Percentiles rank a stretch among this genome's conserved stretches.
phyloP scores from a whole-genome alignment of 441 rosid species.

The Breynia disticha region DNA sequence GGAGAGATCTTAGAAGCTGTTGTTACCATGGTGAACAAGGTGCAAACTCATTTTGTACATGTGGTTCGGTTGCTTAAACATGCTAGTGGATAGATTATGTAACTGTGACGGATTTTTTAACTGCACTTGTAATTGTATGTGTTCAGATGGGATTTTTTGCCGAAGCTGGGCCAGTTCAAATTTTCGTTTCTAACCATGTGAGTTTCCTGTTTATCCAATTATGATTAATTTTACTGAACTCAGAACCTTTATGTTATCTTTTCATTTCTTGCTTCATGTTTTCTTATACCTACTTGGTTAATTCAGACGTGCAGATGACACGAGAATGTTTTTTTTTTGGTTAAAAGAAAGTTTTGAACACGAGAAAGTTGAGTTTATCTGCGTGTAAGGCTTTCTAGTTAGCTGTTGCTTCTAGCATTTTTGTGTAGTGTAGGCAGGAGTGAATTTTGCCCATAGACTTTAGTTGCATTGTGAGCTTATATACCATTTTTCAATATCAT shows the following conservation, averaged over 20 bases:
- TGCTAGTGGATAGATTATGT: background rate
- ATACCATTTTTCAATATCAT: too few species aligned
- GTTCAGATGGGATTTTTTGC: constrained; percentile 93
- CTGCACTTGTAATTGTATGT: background rate
- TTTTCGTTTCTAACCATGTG: constrained; percentile 89
- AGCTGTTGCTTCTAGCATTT: background rate
- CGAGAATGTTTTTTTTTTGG: too few species aligned
- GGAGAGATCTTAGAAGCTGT: constrained; percentile 88
- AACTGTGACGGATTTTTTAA: background rate
- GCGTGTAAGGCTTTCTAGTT: constrained; percentile 1
- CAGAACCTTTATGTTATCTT: too few species aligned
- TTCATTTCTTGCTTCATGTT: too few species aligned
- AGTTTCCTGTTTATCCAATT: constrained; percentile 17
- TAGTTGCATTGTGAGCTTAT: too few species aligned
- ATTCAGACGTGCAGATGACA: too few species aligned
- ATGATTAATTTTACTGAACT: background rate
- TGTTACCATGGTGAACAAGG: constrained; percentile 93
- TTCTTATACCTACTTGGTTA: too few species aligned
- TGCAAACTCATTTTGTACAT: constrained; percentile 3
- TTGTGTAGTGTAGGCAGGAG: background rate
- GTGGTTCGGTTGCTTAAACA: background rate
- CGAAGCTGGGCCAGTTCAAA: constrained; percentile 91
- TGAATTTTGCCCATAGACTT: background rate
- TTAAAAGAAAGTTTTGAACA: too few species aligned
- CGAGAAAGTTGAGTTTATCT: background rate